Base-by-base conservation (phyloP, 192 early-diverging fungal species). In the Coemansia sp. region DNA sequence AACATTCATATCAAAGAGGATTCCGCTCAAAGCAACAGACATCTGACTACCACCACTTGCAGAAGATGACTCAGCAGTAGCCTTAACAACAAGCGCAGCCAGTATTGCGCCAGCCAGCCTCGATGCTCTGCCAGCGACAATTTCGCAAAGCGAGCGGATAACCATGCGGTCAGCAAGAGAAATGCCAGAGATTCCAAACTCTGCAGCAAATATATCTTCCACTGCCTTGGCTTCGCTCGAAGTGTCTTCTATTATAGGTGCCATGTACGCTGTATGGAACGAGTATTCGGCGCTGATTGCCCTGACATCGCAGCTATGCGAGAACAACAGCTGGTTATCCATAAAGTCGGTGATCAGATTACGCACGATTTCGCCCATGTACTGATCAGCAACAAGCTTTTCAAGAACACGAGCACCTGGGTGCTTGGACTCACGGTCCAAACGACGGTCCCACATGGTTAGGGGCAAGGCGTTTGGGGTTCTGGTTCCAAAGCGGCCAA, bases 371-470 rank as follows among this genome's bases (percentile, higher is more conserved):
- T 97, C 94, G 65, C 95, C 95, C 16, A 99, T 78, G 66, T 96
- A 99, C 84, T 93, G 88, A 51, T 93, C 93, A 17, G 92, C 91
- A 36, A 97, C 91, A 66, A 95, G 83, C 79, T 99, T 96, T 83
- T 96, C 94, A 48, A 94, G 90, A 7, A 87, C 85, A 64, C 94
- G 95, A 7, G 76, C 67, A 29, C 85, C 81, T 5, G 92, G 89
- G 77, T 92, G 87, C 60, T 78, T 87, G 7, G 93, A 93, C 61
- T 88, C 84, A 33, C 91, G 85, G 74, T 96, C 94, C 30, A 96
- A 55, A 40, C 87, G 86, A 63, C 84, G 83, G 76, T 98, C 96
- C 76, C 87, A 96, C 64, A 86, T 83, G 48, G 92, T 95, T 52
- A 89, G 48, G 10, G 94, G 94, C 34, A 97, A 83, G 22, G 92